Evolutionary conservation across 192 early-diverging fungal genomes (phyloP).

Genomic region (Gamsiella multidivaricata): DNA sequence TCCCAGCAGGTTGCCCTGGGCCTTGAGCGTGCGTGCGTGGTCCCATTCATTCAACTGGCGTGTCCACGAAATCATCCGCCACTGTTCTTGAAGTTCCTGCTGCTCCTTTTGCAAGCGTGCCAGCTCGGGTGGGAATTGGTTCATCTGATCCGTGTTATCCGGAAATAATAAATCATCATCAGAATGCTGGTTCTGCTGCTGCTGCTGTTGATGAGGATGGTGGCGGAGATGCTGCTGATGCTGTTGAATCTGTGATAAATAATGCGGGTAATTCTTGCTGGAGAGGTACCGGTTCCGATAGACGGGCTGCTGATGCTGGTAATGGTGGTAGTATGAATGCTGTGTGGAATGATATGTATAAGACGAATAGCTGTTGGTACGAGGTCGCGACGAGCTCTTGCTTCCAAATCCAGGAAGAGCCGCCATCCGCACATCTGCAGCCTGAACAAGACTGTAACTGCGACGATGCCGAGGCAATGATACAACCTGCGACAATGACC

Average conservation of each 20-base stretch:
- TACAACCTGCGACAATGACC: constrained; percentile 4
- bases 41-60: constrained; percentile 52
- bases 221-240: neutral
- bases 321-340: neutral
- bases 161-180: neutral
- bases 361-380: constrained; percentile 14
- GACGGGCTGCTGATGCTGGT: constrained; percentile 12
- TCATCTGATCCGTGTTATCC: neutral
- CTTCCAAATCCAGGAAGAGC: neutral
- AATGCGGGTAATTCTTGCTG: constrained; percentile 17
- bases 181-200: neutral
- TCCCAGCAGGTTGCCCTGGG: constrained; percentile 24
- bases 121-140: constrained; percentile 17
- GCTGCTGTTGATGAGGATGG: constrained; percentile 5
- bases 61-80: constrained; percentile 48
- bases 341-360: neutral
- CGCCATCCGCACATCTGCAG: constrained; percentile 4
- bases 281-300: constrained; percentile 25
- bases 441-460: constrained; percentile 26
- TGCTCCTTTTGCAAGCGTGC: constrained; percentile 19
- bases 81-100: constrained; percentile 34
- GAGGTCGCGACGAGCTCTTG: neutral
- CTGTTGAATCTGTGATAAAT: constrained; percentile 17
- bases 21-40: constrained; percentile 42
- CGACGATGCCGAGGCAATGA: constrained; percentile 19